Conservation (phyloP, 2,329 filamentous ascomycete species). For the Hypoxylon sp. region DNA sequence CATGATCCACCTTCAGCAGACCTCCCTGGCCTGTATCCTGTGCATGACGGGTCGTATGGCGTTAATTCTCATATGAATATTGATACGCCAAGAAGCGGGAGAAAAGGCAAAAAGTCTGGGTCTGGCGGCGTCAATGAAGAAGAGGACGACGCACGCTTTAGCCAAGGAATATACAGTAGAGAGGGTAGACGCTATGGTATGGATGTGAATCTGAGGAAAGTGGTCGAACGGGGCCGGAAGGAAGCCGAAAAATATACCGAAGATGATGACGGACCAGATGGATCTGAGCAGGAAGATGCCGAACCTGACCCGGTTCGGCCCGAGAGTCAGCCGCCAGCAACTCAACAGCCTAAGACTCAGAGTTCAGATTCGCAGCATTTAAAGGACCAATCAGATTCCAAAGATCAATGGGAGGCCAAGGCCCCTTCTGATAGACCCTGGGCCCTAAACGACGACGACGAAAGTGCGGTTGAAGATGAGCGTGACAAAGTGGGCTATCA, state of each 20-base stretch:
- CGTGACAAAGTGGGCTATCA: background rate
- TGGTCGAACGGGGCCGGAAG: constrained; percentile 26
- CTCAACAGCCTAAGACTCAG: background rate
- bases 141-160: constrained; percentile 44
- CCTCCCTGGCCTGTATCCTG: constrained; percentile 50
- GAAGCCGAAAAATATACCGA: constrained; percentile 40
- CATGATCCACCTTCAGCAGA: constrained; percentile 39
- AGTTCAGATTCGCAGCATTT: background rate
- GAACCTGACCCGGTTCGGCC: background rate
- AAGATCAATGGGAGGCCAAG: background rate
- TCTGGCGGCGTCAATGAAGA: constrained; percentile 43
- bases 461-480: background rate
- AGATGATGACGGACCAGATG: constrained; percentile 3
- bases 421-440: background rate
- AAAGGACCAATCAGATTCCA: background rate
- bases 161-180: constrained; percentile 20
- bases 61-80: constrained; percentile 51
- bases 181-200: constrained; percentile 38
- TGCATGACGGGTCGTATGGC: constrained; percentile 53
- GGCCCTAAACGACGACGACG: background rate
- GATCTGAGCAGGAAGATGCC: background rate
- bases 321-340: background rate
- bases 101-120: constrained; percentile 40
- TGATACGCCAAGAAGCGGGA: constrained; percentile 33
- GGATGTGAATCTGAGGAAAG: constrained; percentile 44